Evolutionary conservation across 371 early-diverging fungal species (phyloP).

Genomic region (Thermomucor indicae-seudaticae): DNA sequence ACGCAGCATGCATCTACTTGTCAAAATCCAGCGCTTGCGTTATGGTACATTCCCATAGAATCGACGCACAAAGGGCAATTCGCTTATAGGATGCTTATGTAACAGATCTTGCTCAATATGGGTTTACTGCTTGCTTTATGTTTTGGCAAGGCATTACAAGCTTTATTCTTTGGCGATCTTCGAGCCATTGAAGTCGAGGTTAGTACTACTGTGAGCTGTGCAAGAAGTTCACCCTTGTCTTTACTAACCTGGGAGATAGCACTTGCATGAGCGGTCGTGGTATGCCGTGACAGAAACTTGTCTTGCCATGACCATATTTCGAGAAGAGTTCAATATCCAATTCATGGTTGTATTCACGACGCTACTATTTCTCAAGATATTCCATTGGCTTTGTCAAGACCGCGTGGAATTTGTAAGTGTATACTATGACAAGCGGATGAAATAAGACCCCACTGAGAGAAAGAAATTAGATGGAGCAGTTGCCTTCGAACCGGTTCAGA

Average conservation of each 20-base stretch:
- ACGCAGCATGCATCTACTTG: constrained; percentile 83
- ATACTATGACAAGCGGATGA: not conserved
- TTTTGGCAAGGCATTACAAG: constrained; percentile 69
- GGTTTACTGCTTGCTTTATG: constrained; percentile 74
- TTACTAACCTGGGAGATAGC: constrained; percentile 46
- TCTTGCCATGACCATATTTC: constrained; percentile 93
- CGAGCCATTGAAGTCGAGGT: constrained; percentile 91
- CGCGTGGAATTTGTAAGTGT: constrained; percentile 85
- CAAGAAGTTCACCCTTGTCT: not conserved
- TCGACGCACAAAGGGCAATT: not conserved
- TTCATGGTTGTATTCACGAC: constrained; percentile 81
- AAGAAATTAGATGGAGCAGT: constrained; percentile 76
- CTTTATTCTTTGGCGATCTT: constrained; percentile 87
- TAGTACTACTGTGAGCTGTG: constrained; percentile 2
- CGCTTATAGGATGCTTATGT: not conserved
- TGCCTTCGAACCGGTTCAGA: constrained; percentile 54
- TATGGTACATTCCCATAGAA: constrained; percentile 54
- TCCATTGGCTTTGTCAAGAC: constrained; percentile 94
- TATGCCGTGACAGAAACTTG: constrained; percentile 94
- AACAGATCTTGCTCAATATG: constrained; percentile 77
- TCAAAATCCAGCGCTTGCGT: constrained; percentile 83
- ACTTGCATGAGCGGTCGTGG: constrained; percentile 94
- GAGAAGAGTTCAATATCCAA: constrained; percentile 87
- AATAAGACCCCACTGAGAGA: too few species aligned
- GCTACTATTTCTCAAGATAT: constrained; percentile 85